phyloP scores from a whole-genome alignment of 2,329 filamentous ascomycete genomes.

The Fusarium euwallaceae region DNA sequence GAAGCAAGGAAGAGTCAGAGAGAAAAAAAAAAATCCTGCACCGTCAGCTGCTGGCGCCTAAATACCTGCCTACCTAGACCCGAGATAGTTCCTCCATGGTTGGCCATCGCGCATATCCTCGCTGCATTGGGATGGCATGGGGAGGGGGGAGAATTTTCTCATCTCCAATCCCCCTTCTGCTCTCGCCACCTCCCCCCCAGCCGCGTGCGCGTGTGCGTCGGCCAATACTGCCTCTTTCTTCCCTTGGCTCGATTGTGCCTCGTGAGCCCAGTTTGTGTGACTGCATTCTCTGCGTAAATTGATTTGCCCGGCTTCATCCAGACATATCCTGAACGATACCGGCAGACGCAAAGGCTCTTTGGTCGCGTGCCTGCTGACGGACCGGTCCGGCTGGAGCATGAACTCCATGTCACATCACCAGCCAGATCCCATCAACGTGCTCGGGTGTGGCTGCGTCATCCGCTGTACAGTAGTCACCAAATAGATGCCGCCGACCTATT shows the following conservation, averaged over 20 bases:
- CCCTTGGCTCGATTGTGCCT: neutral
- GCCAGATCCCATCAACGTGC: neutral
- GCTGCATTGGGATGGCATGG: conserved; percentile 2
- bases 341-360: neutral
- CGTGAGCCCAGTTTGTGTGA: conserved; percentile 12
- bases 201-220: conserved; percentile 11
- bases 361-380: conserved; percentile 35
- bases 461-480: neutral
- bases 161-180: neutral
- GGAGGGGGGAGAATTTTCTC: conserved; percentile 17
- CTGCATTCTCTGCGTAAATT: conserved; percentile 8
- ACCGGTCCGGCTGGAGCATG: conserved; percentile 23
- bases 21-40: conserved; percentile 2
- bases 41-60: conserved; percentile 34
- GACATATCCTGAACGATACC: neutral
- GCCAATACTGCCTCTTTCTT: neutral
- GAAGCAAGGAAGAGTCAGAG: conserved; percentile 1
- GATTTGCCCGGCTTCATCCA: conserved; percentile 18
- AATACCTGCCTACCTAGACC: conserved; percentile 4
- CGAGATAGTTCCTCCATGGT: conserved; percentile 3
- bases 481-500: neutral
- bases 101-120: conserved; percentile 15
- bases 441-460: conserved; percentile 22
- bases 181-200: conserved; percentile 26
- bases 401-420: conserved; percentile 1